Conservation (phyloP, 106 monocot species). For the Narthecium ossifragum region DNA sequence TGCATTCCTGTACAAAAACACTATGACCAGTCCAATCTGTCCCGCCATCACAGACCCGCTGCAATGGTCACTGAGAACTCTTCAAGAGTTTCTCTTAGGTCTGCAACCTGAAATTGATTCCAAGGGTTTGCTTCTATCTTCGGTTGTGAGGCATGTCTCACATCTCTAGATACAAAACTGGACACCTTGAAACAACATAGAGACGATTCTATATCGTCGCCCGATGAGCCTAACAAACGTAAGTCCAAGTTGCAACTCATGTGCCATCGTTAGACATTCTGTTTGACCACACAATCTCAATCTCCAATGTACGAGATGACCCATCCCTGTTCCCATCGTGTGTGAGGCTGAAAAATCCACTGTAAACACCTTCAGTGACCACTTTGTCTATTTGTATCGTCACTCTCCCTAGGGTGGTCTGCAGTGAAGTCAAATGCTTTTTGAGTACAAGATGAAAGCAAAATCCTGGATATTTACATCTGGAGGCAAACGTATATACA, state of each 20-base stretch:
- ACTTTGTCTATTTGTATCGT: slow-evolving; percentile 88
- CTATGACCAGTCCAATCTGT: not conserved
- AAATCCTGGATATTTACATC: not conserved
- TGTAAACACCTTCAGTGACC: slow-evolving; percentile 71
- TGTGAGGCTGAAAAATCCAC: slow-evolving; percentile 68
- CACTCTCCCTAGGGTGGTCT: slow-evolving; percentile 72
- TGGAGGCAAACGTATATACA: not conserved
- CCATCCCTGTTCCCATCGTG: slow-evolving; percentile 64
- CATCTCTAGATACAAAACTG: too few species aligned
- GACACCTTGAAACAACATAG: not conserved
- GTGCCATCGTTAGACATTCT: slow-evolving; percentile 35
- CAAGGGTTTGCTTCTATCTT: not conserved
- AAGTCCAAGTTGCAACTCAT: slow-evolving; percentile 4
- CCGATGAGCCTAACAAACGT: not conserved
- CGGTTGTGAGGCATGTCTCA: not conserved
- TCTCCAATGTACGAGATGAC: slow-evolving; percentile 60
- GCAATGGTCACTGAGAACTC: not conserved
- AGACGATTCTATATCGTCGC: not conserved
- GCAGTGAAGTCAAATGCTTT: not conserved
- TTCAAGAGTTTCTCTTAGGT: not conserved
- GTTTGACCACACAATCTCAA: slow-evolving; percentile 83
- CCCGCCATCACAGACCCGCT: not conserved
- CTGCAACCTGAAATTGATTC: not conserved
- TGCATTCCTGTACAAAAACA: slow-evolving; percentile 15
- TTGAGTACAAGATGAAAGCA: not conserved